Evolutionary conservation across 352 stramenopile genomes (phyloP).

Genomic region (Phytophthora aleatoria): DNA sequence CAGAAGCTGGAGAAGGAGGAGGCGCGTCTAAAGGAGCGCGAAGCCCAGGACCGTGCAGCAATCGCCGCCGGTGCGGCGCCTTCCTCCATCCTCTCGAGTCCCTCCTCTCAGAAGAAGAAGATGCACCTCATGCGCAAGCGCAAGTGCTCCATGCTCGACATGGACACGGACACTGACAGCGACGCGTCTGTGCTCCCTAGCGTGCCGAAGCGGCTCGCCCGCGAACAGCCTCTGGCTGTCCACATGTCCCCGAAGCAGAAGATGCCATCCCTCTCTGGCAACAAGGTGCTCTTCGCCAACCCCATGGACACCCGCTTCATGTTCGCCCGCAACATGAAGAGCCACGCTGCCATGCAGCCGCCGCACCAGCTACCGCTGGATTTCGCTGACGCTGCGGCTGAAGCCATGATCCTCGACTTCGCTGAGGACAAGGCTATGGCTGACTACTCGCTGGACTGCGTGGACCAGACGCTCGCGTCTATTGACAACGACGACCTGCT

Average conservation of each 20-base stretch:
- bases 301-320: slow-evolving; percentile 43
- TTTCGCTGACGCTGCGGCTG: slow-evolving; percentile 50
- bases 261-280: slow-evolving; percentile 37
- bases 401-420: slow-evolving; percentile 81
- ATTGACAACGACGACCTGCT: slow-evolving; percentile 84
- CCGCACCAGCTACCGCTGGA: slow-evolving; percentile 54
- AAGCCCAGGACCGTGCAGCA: slow-evolving; percentile 44
- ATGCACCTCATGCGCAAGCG: slow-evolving; percentile 70
- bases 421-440: slow-evolving; percentile 68
- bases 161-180: slow-evolving; percentile 35
- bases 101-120: slow-evolving; percentile 51
- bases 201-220: slow-evolving; percentile 70
- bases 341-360: slow-evolving; percentile 28
- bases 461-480: slow-evolving; percentile 66
- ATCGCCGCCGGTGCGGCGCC: slow-evolving; percentile 10
- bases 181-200: slow-evolving; percentile 44
- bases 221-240: slow-evolving; percentile 64
- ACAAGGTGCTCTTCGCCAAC: slow-evolving; percentile 56
- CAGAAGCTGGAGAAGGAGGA: slow-evolving; percentile 91
- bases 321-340: slow-evolving; percentile 39
- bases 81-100: slow-evolving; percentile 23
- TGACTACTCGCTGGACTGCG: slow-evolving; percentile 64
- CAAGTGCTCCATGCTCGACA: slow-evolving; percentile 53
- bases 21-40: slow-evolving; percentile 70
- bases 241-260: slow-evolving; percentile 86